A percentile compares a stretch with the other conserved stretches of the same genome.
Evolutionary conservation across 2,329 filamentous ascomycete species (phyloP).

Genomic region (Monosporascus sp.): DNA sequence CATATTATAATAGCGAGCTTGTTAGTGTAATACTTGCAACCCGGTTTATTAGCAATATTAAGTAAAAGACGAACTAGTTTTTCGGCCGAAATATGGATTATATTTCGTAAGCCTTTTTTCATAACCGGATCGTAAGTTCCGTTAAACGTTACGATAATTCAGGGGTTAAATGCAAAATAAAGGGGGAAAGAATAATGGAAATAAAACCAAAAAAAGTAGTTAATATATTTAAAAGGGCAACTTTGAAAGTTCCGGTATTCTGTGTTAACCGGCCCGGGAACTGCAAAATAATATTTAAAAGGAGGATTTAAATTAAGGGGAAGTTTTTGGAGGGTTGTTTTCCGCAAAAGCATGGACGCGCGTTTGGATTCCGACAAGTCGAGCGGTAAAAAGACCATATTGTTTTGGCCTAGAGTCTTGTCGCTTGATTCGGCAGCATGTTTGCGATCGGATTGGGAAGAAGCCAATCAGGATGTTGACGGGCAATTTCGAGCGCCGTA

Average conservation of each 20-base stretch:
- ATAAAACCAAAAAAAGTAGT: conserved; percentile 45
- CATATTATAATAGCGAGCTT: conserved; percentile 47
- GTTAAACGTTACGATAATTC: conserved; percentile 41
- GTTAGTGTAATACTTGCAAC: conserved; percentile 37
- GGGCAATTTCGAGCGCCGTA: conserved; percentile 34
- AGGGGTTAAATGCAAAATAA: conserved; percentile 31
- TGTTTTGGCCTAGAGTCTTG: conserved; percentile 30
- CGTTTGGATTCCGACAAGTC: conserved; percentile 35
- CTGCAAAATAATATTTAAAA: conserved; percentile 45
- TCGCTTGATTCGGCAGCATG: conserved; percentile 39
- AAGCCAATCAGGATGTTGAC: conserved; percentile 33
- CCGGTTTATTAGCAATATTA: conserved; percentile 21
- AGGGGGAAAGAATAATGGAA: conserved; percentile 41
- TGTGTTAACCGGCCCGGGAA: conserved; percentile 30
- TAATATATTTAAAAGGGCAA: conserved; percentile 45
- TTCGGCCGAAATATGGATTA: conserved; percentile 38
- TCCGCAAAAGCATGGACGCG: conserved; percentile 36
- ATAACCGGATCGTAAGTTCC: conserved; percentile 43
- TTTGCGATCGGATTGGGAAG: conserved; percentile 37
- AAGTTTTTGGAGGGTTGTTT: conserved; percentile 28
- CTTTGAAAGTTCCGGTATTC: conserved; percentile 39
- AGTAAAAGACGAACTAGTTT: conserved; percentile 37
- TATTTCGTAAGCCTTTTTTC: conserved; percentile 36
- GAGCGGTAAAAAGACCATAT: conserved; percentile 36
- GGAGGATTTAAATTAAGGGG: conserved; percentile 37